Evolutionary conservation across 169 alveolate species (phyloP), one percentile per base, ranked within the genome.

Genomic region (Babesia bovis): DNA sequence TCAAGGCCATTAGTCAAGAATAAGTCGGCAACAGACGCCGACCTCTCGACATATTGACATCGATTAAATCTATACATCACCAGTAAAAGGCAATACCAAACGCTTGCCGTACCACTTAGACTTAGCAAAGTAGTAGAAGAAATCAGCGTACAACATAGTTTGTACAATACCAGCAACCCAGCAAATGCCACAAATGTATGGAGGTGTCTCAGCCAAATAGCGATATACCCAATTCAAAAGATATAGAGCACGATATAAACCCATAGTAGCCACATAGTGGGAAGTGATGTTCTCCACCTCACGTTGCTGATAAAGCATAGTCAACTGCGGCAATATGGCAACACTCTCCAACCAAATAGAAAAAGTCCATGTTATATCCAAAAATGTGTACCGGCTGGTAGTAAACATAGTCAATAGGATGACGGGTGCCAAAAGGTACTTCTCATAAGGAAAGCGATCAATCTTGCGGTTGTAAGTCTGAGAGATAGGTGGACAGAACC

Each of bases 271-370:
- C 21, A 94, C 97, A 72, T 96, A 96, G 85, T 96, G 94, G 2
- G 98, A 93, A n/a, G 99, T 96, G 59, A 96, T 89, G 69, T 94
- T 94, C 83, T 96, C 99, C 6, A 96, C 97, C 63, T 94, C 96
- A 47, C 97, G 90, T 83, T 94, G 94, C 69, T 94, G 94, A 71
- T 96, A 94, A 52, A 97, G 85, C 83, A 97, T 93, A 13, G 93
- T 87, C 44, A 96, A 85, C 86, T 97, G 98, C 19, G 99, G 99
- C 33, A 97, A 72, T 68, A 96, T 95, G 40, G 99, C 98, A 0
- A 97, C 97, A 44, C 97, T 83, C 90, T 97, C 99, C 42, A 97
- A 92, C 98, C 98, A 96, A 32, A 96, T 91, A 58, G 98, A 94
- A 73, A 91, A 95, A 42, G 98, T 90, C 98, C 99, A 97, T 10